Evolutionary conservation across 352 stramenopile genomes (phyloP).

Genomic region (Phytophthora chlamydospora): DNA sequence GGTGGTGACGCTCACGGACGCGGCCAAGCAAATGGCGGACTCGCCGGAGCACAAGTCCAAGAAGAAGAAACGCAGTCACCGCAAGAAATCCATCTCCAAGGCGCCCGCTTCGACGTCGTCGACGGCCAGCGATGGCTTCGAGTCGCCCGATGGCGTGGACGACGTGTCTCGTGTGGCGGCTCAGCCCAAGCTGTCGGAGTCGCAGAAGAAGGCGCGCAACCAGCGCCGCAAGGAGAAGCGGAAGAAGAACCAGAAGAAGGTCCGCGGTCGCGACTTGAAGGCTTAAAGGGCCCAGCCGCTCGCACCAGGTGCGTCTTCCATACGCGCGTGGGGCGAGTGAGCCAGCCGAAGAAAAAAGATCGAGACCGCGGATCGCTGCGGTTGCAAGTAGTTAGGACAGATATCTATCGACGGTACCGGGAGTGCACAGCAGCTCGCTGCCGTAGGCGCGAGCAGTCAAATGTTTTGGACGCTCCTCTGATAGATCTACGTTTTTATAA

Average conservation of each 20-base stretch:
- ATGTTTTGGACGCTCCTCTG: slow-evolving; percentile 9
- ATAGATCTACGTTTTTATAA: slow-evolving; percentile 44
- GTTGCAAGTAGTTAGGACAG: slow-evolving; percentile 32
- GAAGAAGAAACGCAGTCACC: slow-evolving; percentile 46
- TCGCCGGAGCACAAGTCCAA: slow-evolving; percentile 31
- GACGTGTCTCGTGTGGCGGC: slow-evolving; percentile 28
- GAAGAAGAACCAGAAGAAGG: slow-evolving; percentile 73
- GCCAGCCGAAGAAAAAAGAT: slow-evolving; percentile 12
- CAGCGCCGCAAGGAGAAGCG: slow-evolving; percentile 79
- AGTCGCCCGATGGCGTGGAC: slow-evolving; percentile 42
- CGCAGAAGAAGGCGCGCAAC: slow-evolving; percentile 75
- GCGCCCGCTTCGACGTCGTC: slow-evolving; percentile 25
- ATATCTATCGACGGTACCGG: slow-evolving; percentile 27
- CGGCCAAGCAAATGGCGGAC: slow-evolving; percentile 22
- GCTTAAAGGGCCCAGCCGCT: slow-evolving; percentile 26
- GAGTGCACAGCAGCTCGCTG: slow-evolving; percentile 23
- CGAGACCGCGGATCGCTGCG: slow-evolving; percentile 9
- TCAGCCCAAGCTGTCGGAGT: slow-evolving; percentile 50
- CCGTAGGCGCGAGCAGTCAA: slow-evolving; percentile 21
- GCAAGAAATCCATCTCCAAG: slow-evolving; percentile 33
- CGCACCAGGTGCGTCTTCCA: slow-evolving; percentile 29
- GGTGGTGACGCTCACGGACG: slow-evolving; percentile 26
- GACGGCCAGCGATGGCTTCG: slow-evolving; percentile 35
- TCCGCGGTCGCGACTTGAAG: slow-evolving; percentile 37
- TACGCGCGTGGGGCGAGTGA: slow-evolving; percentile 18